Evolutionary conservation across 176 grass and related monocot genomes (phyloP).

Genomic region (Typha latifolia): DNA sequence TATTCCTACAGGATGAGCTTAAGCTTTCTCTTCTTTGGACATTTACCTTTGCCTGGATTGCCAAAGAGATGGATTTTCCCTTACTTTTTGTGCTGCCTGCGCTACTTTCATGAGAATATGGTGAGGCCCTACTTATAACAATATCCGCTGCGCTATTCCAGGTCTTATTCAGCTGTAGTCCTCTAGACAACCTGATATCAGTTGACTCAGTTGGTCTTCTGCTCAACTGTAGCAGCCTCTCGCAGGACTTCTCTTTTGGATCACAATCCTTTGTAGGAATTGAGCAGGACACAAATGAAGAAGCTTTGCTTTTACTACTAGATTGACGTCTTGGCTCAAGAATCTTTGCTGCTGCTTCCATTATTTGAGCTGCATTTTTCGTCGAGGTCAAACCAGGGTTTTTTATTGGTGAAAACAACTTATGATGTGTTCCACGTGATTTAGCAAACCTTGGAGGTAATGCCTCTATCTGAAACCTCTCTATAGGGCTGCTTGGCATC

Average conservation of each 20-base stretch:
- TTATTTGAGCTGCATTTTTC: conserved; percentile 63
- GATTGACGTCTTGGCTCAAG: conserved; percentile 53
- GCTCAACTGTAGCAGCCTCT: conserved; percentile 46
- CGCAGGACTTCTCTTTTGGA: conserved; percentile 31
- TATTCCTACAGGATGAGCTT: conserved; percentile 34
- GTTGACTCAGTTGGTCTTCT: conserved; percentile 22
- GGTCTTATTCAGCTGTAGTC: conserved; percentile 28
- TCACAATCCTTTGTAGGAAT: conserved; percentile 38
- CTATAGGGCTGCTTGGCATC: conserved; percentile 72
- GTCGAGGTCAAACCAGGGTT: conserved; percentile 54
- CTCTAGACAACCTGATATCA: conserved; percentile 29
- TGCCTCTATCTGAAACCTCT: conserved; percentile 70
- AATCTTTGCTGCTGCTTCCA: conserved; percentile 82
- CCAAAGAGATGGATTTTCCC: conserved; percentile 61
- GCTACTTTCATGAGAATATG: conserved; percentile 49
- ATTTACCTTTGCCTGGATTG: conserved; percentile 70
- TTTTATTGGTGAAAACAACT: conserved; percentile 65
- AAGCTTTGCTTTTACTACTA: conserved; percentile 48
- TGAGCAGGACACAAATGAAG: conserved; percentile 38
- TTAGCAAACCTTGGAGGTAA: conserved; percentile 50
- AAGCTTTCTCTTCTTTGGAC: conserved; percentile 73
- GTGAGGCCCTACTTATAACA: conserved; percentile 44
- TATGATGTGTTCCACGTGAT: conserved; percentile 31
- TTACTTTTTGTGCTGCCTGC: conserved; percentile 36
- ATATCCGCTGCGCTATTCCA: conserved; percentile 61